These are phyloP conservation scores for Boletellus ananas DNA, from an alignment of 768 basidiomycete species.

Conservation along the genomic window DNA sequence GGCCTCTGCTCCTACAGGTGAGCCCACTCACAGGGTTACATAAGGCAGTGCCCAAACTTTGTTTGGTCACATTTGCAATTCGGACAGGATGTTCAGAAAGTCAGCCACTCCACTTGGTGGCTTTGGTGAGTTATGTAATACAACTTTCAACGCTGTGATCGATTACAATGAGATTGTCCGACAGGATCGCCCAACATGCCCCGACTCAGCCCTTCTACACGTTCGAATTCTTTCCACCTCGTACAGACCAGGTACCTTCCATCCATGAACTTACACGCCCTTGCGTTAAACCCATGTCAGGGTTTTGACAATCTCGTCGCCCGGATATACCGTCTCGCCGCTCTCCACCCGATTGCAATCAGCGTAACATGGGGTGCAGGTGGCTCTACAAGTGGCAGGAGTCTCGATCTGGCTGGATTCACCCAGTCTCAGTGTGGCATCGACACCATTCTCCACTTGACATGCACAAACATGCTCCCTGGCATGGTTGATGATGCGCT, in stretches of 20 bases:
- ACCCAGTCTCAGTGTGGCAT: constrained; percentile 70
- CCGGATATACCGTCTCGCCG: constrained; percentile 79
- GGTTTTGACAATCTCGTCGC: constrained; percentile 90
- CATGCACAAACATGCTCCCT: constrained; percentile 94
- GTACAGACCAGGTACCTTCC: constrained; percentile 73
- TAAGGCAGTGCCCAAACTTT: too few species aligned
- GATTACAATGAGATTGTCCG: constrained; percentile 62
- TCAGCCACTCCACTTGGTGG: too few species aligned
- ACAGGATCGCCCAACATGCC: constrained; percentile 53
- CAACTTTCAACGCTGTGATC: not conserved
- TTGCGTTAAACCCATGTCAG: constrained; percentile 34
- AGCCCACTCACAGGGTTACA: too few species aligned
- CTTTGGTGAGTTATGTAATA: too few species aligned
- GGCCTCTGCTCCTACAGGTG: too few species aligned
- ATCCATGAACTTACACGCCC: not conserved
- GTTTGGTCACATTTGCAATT: too few species aligned
- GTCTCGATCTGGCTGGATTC: constrained; percentile 79
- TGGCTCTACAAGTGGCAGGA: constrained; percentile 83
- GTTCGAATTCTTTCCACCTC: constrained; percentile 96
- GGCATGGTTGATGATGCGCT: constrained; percentile 86
- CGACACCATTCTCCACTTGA: constrained; percentile 90
- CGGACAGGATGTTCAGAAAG: too few species aligned
- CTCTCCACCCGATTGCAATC: constrained; percentile 75
- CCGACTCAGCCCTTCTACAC: constrained; percentile 73
- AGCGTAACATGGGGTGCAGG: constrained; percentile 99